Evolutionary conservation across 257 asterid genomes (phyloP).

Genomic region (Gentiana macrophylla): DNA sequence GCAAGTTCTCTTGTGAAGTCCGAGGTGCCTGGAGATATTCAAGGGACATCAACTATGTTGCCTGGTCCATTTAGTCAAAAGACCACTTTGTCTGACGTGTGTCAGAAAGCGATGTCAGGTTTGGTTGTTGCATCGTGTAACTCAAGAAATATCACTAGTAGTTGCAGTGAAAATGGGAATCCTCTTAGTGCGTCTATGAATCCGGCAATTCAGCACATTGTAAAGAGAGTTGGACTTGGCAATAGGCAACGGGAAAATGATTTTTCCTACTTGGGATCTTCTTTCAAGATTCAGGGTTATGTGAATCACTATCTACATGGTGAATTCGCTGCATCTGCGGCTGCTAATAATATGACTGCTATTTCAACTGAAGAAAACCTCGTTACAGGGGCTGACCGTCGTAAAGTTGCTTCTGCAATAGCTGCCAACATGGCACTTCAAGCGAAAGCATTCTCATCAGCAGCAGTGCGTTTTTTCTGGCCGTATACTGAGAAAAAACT

Average conservation of each 20-base stretch:
- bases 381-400: slow-evolving; percentile 31
- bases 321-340: slow-evolving; percentile 84
- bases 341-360: slow-evolving; percentile 61
- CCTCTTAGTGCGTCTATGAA: slow-evolving; percentile 14
- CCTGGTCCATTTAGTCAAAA: slow-evolving; percentile 21
- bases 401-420: slow-evolving; percentile 32
- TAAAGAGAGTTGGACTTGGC: slow-evolving; percentile 15
- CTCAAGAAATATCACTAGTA: slow-evolving; percentile 12
- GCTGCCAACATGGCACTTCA: slow-evolving; percentile 51
- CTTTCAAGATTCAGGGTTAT: slow-evolving; percentile 50
- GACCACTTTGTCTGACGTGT: slow-evolving; percentile 18
- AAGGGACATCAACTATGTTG: slow-evolving; percentile 15
- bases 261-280: slow-evolving; percentile 47
- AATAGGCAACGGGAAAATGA: slow-evolving; percentile 11
- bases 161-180: slow-evolving; percentile 18
- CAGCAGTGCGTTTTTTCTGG: slow-evolving; percentile 67
- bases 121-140: slow-evolving; percentile 19
- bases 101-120: slow-evolving; percentile 28
- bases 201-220: slow-evolving; percentile 14
- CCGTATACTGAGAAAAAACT: slow-evolving; percentile 71
- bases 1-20: slow-evolving; percentile 10
- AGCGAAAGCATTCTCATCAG: slow-evolving; percentile 65
- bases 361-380: slow-evolving; percentile 59
- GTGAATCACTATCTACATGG: slow-evolving; percentile 69
- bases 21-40: slow-evolving; percentile 11